These are phyloP conservation scores for Wickerhamomyces canadensis DNA, from an alignment of 805 yeast species.

Conservation along the genomic window DNA sequence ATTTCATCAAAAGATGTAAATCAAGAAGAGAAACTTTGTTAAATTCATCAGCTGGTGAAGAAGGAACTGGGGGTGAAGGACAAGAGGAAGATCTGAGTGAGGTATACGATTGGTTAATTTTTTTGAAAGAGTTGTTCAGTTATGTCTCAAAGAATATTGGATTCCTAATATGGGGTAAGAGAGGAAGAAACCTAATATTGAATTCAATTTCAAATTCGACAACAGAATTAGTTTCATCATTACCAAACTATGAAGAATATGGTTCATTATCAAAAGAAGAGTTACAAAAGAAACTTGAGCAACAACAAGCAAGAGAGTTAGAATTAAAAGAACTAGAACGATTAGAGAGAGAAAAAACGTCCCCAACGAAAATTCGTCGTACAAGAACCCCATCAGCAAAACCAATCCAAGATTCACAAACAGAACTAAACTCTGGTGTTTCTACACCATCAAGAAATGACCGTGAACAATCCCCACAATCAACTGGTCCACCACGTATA, in stretches of 20 bases:
- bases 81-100: slow-evolving; percentile 44
- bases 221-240: background rate
- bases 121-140: slow-evolving; percentile 72
- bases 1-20: slow-evolving; percentile 70
- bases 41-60: slow-evolving; percentile 27
- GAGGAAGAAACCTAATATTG: slow-evolving; percentile 27
- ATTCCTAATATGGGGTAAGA: slow-evolving; percentile 64
- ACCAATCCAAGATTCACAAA: background rate
- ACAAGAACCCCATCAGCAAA: slow-evolving; percentile 8
- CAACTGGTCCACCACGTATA: slow-evolving; percentile 6
- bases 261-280: slow-evolving; percentile 18
- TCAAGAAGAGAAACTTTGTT: slow-evolving; percentile 61
- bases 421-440: no score
- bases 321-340: slow-evolving; percentile 14
- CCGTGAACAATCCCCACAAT: background rate
- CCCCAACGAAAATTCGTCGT: slow-evolving; percentile 4
- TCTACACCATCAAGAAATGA: slow-evolving; percentile 15
- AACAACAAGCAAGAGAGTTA: slow-evolving; percentile 11
- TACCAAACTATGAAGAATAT: background rate
- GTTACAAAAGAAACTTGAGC: slow-evolving; percentile 12
- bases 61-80: no score
- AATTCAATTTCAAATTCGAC: slow-evolving; percentile 9
- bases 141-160: slow-evolving; percentile 74
- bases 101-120: slow-evolving; percentile 82
- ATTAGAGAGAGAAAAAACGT: slow-evolving; percentile 2